These are phyloP conservation scores for Coniochaeta sp. DNA, from an alignment of 2,329 filamentous ascomycete species.

Conservation along the genomic window DNA sequence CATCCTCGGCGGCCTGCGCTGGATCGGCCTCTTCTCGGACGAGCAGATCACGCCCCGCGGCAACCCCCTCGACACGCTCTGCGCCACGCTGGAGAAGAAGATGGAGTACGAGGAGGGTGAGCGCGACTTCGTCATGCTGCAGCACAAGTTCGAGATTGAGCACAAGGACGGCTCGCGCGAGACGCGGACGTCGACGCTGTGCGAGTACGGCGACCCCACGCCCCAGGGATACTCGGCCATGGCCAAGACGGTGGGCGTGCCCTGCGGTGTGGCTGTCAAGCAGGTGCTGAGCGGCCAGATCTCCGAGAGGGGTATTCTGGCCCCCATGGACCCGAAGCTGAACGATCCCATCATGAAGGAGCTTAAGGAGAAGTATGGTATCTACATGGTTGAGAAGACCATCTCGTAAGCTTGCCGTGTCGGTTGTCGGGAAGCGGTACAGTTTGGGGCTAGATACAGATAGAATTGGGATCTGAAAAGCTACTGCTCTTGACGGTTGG, in stretches of 20 bases:
- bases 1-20: conserved; percentile 62
- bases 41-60: conserved; percentile 63
- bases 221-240: conserved; percentile 78
- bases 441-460: not conserved
- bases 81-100: conserved; percentile 82
- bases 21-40: conserved; percentile 63
- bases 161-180: conserved; percentile 70
- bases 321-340: conserved; percentile 67
- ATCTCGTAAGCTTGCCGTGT: conserved; percentile 23
- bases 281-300: conserved; percentile 72
- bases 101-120: conserved; percentile 80
- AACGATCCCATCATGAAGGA: conserved; percentile 69
- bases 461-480: not conserved
- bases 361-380: conserved; percentile 70
- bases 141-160: conserved; percentile 81
- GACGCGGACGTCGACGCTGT: conserved; percentile 72
- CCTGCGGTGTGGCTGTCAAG: conserved; percentile 61
- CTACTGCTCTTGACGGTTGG: not conserved
- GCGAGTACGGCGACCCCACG: conserved; percentile 73
- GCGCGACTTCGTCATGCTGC: conserved; percentile 76
- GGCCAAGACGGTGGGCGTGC: conserved; percentile 50
- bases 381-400: conserved; percentile 65
- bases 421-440: not conserved
- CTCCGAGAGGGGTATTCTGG: conserved; percentile 65
- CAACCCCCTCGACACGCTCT: conserved; percentile 86